Percentiles rank a stretch among this genome's conserved stretches.
Conservation (phyloP, 2,329 filamentous ascomycete species). For the Cladosporium colombiae region DNA sequence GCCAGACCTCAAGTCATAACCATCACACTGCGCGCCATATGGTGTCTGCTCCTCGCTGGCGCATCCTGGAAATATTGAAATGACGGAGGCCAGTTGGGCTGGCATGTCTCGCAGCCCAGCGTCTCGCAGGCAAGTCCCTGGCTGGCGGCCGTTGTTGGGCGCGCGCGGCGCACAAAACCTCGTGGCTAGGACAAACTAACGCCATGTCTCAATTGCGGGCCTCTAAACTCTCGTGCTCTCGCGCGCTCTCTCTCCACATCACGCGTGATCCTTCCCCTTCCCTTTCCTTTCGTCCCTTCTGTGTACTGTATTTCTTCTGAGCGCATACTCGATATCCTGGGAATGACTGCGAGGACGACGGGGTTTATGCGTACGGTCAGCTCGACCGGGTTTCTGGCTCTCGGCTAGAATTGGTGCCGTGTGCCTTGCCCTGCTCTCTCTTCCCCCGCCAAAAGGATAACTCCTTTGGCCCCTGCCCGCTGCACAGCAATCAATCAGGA, state of each 20-base stretch:
- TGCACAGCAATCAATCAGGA: slow-evolving; percentile 10
- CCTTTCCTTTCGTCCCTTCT: neutral
- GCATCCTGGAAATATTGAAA: neutral
- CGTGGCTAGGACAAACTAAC: slow-evolving; percentile 13
- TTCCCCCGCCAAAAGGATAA: slow-evolving; percentile 1
- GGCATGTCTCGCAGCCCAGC: slow-evolving; percentile 19
- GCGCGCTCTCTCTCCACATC: neutral
- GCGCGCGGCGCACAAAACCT: slow-evolving; percentile 5
- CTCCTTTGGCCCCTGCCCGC: neutral
- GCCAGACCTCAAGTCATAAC: neutral
- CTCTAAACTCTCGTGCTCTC: neutral
- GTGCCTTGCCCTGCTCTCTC: neutral
- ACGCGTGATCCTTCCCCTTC: neutral
- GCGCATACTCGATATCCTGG: neutral
- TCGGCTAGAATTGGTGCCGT: neutral
- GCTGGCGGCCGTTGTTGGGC: slow-evolving; percentile 1
- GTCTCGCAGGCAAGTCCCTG: neutral
- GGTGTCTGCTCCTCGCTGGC: neutral
- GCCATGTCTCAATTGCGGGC: slow-evolving; percentile 12
- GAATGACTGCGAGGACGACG: neutral
- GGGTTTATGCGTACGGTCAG: neutral
- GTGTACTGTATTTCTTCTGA: neutral
- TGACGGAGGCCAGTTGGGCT: slow-evolving; percentile 6
- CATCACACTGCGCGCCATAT: neutral
- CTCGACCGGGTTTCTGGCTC: neutral